Conservation (phyloP, 2,329 filamentous ascomycete species). For the Scedosporium minutisporum region DNA sequence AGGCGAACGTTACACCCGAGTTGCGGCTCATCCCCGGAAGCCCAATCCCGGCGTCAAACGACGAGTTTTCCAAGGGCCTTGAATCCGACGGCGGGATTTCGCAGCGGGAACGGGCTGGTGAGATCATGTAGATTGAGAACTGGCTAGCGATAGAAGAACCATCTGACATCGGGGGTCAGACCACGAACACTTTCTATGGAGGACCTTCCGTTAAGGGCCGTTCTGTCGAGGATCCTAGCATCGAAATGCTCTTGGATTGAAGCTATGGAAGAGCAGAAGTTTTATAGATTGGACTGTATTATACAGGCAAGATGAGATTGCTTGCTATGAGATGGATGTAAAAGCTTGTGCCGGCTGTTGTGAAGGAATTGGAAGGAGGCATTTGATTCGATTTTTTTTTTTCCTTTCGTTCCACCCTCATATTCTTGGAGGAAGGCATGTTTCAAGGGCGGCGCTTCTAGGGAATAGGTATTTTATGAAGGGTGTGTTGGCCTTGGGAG, state of each 20-base stretch:
- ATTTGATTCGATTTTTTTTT: no score
- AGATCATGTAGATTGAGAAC: not conserved
- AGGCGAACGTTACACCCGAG: conserved; percentile 25
- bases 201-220: no score
- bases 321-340: not conserved
- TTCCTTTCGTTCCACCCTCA: no score
- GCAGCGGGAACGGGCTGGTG: not conserved
- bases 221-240: no score
- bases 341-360: no score
- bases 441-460: no score
- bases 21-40: conserved; percentile 42
- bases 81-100: not conserved
- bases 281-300: not conserved
- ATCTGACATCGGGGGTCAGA: no score
- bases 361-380: no score
- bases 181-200: no score
- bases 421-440: no score
- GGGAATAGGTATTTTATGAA: no score
- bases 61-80: not conserved
- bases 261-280: not conserved
- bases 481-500: not conserved
- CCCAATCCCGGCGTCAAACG: conserved; percentile 24
- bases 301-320: not conserved
- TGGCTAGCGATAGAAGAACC: not conserved
- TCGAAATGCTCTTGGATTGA: not conserved